Conservation (phyloP, 495 filamentous ascomycete species). For the Gamarada debralockiae region DNA sequence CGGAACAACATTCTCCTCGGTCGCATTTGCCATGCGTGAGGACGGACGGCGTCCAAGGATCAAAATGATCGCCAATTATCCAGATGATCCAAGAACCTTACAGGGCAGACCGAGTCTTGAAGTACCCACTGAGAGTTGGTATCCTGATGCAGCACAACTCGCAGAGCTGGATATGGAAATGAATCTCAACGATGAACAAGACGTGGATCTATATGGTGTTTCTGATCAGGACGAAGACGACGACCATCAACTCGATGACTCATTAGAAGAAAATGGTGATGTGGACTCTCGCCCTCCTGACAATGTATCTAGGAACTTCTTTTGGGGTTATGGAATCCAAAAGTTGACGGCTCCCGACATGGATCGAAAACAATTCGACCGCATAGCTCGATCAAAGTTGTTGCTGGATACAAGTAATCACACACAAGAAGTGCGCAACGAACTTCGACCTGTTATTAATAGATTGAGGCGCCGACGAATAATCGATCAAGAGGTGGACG, state of each 20-base stretch:
- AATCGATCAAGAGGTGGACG: slow-evolving; percentile 5
- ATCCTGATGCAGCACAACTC: slow-evolving; percentile 1
- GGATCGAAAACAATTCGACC: slow-evolving; percentile 9
- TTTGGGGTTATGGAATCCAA: slow-evolving; percentile 11
- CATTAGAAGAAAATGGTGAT: not conserved
- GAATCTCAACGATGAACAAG: not conserved
- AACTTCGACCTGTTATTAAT: not conserved
- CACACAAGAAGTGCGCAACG: not conserved
- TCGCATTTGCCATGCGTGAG: not conserved
- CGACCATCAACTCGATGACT: not conserved
- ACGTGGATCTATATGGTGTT: not conserved
- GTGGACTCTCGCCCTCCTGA: not conserved
- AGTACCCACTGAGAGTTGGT: slow-evolving; percentile 13
- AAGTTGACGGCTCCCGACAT: not conserved
- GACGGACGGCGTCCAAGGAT: not conserved
- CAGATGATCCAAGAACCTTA: slow-evolving; percentile 2
- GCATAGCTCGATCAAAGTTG: slow-evolving; percentile 6
- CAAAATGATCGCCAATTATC: slow-evolving; percentile 6
- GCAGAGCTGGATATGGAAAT: not conserved
- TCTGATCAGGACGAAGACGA: not conserved
- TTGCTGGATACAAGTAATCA: slow-evolving; percentile 4
- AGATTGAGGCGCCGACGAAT: slow-evolving; percentile 4
- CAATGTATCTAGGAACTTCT: not conserved
- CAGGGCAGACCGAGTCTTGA: not conserved
- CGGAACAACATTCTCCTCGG: slow-evolving; percentile 13